These are phyloP conservation scores for Diaporthe vaccinii DNA, from an alignment of 2,329 filamentous ascomycete genomes.

Conservation along the genomic window DNA sequence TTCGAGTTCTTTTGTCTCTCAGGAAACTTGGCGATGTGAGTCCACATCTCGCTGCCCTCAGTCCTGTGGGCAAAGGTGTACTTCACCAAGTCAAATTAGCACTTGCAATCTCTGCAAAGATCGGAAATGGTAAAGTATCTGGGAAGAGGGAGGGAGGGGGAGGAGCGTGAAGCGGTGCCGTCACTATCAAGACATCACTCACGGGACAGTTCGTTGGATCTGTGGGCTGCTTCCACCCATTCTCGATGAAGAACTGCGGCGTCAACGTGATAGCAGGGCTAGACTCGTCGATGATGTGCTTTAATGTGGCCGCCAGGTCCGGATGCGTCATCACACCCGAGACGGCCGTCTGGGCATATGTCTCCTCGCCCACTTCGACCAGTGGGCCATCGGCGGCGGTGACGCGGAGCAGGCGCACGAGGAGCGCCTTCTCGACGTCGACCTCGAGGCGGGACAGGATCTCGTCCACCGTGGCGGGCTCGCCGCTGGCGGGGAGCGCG, in stretches of 20 bases:
- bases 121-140: too few species aligned
- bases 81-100: not conserved
- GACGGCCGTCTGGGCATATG: constrained; percentile 6
- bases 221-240: constrained; percentile 22
- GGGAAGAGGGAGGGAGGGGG: too few species aligned
- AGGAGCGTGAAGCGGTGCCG: too few species aligned
- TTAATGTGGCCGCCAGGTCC: constrained; percentile 10
- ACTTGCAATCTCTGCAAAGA: not conserved
- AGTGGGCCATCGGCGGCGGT: not conserved
- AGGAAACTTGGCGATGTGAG: constrained; percentile 23
- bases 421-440: constrained; percentile 28
- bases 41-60: constrained; percentile 8
- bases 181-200: too few species aligned
- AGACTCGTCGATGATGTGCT: constrained; percentile 24
- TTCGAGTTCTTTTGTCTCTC: constrained; percentile 25
- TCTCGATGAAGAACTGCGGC: constrained; percentile 21
- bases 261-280: constrained; percentile 3
- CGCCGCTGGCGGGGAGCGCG: not conserved
- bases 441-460: not conserved
- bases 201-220: constrained; percentile 12
- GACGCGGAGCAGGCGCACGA: constrained; percentile 28
- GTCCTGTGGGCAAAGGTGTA: constrained; percentile 33
- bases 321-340: not conserved
- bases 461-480: constrained; percentile 30
- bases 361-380: constrained; percentile 24